phyloP scores from a whole-genome alignment of 2,329 filamentous ascomycete genomes.

The Cordyceps cicadae region DNA sequence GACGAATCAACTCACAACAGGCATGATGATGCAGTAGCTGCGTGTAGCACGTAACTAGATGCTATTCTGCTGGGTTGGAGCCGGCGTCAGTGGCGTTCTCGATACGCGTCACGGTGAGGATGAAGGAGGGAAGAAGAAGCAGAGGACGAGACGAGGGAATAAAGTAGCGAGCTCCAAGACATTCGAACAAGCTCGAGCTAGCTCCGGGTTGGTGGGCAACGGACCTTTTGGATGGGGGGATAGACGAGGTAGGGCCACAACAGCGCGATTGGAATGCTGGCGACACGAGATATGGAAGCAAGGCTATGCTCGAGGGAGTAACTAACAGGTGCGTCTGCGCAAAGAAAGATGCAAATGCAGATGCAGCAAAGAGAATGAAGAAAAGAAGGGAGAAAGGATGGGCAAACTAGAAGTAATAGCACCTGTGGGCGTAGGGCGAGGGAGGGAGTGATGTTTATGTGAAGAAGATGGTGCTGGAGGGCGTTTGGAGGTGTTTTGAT shows the following conservation, averaged over 20 bases:
- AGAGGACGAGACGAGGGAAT: constrained; percentile 5
- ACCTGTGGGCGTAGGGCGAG: constrained; percentile 12
- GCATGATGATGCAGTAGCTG: constrained; percentile 10
- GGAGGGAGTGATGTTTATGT: constrained; percentile 13
- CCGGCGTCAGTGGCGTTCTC: neutral
- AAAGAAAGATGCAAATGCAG: constrained; percentile 17
- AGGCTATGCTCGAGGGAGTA: constrained; percentile 2
- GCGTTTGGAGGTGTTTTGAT: constrained; percentile 15
- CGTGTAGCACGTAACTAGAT: constrained; percentile 10
- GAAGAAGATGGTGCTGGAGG: constrained; percentile 12
- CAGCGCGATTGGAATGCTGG: constrained; percentile 30
- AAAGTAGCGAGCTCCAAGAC: constrained; percentile 22
- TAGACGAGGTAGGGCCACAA: constrained; percentile 25
- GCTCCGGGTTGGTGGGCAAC: constrained; percentile 20
- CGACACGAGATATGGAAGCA: constrained; percentile 17
- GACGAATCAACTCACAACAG: constrained; percentile 7
- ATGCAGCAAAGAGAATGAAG: constrained; percentile 11
- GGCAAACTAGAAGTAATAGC: constrained; percentile 12
- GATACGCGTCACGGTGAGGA: constrained; percentile 4
- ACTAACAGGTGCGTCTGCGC: constrained; percentile 18
- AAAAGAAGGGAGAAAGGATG: constrained; percentile 17
- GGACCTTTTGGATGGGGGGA: constrained; percentile 27
- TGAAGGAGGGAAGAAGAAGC: constrained; percentile 5
- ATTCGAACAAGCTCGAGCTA: constrained; percentile 16
- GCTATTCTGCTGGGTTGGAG: constrained; percentile 1